Conservation (phyloP, 106 monocot species). For the Acanthochlamys bracteata region DNA sequence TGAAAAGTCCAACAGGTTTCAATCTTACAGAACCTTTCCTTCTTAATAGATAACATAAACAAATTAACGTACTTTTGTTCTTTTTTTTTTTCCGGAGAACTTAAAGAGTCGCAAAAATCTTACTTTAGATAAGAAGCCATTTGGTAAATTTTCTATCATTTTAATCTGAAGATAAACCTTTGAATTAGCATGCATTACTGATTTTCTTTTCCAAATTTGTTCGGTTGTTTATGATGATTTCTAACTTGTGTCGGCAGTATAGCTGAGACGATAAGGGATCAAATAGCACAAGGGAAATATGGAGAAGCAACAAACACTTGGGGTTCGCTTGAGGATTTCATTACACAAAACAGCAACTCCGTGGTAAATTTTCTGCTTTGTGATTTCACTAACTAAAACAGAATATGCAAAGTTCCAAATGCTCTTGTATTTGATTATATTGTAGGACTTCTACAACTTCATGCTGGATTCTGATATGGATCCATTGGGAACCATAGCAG, state of each 20-base stretch:
- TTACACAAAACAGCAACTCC: conserved; percentile 26
- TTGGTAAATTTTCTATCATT: too few relatives aligned
- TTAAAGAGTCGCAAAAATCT: too few relatives aligned
- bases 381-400: not conserved
- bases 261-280: conserved; percentile 54
- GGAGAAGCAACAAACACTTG: conserved; percentile 53
- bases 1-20: conserved; percentile 29
- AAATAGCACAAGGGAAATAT: conserved; percentile 38
- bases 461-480: conserved; percentile 36
- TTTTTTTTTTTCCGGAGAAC: not conserved
- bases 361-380: conserved; percentile 25
- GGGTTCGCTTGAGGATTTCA: conserved; percentile 40
- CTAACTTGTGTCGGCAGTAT: conserved; percentile 20
- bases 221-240: not conserved
- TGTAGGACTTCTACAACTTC: conserved; percentile 91
- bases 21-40: not conserved
- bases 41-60: not conserved
- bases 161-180: too few relatives aligned
- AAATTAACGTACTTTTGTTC: not conserved
- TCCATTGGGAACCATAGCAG: conserved; percentile 8
- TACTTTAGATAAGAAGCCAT: too few relatives aligned
- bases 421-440: not conserved
- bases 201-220: not conserved
- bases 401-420: not conserved
- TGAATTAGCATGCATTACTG: too few relatives aligned